Percentiles rank a stretch among this genome's conserved stretches.
Conservation (phyloP, 225 moss, liverwort and hornwort genomes). For the Takakia lepidozioides region DNA sequence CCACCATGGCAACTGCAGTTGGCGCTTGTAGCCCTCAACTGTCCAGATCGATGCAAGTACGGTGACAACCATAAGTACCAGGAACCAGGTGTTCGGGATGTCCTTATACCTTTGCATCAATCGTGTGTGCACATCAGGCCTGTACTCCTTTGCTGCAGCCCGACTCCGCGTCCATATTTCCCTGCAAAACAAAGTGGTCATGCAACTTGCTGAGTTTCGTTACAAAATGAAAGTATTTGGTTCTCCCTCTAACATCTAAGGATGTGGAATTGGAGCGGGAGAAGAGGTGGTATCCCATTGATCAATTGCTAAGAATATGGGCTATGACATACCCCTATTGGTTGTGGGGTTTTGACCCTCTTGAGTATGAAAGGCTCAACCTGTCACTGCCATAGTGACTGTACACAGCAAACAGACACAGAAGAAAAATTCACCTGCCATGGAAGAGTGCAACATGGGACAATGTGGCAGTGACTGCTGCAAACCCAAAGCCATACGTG, state of each 20-base stretch:
- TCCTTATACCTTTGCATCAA: constrained; percentile 57
- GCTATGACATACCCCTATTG: too few relatives aligned
- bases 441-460: constrained; percentile 67
- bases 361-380: too few relatives aligned
- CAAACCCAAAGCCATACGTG: constrained; percentile 58
- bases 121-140: constrained; percentile 61
- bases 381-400: too few relatives aligned
- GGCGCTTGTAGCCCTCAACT: constrained; percentile 41
- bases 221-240: too few relatives aligned
- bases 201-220: too few relatives aligned
- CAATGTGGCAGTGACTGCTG: constrained; percentile 52
- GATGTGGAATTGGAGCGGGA: too few relatives aligned
- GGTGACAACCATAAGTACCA: constrained; percentile 26
- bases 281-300: too few relatives aligned
- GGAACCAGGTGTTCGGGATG: constrained; percentile 57
- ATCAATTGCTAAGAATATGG: too few relatives aligned
- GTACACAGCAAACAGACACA: not conserved
- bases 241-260: too few relatives aligned
- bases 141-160: constrained; percentile 43
- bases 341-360: too few relatives aligned
- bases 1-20: constrained; percentile 90
- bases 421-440: constrained; percentile 35
- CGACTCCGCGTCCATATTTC: constrained; percentile 47
- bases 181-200: too few relatives aligned
- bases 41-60: constrained; percentile 31